These are phyloP conservation scores for Plasmodium knowlesi DNA, from an alignment of 169 alveolate species.

Conservation along the genomic window DNA sequence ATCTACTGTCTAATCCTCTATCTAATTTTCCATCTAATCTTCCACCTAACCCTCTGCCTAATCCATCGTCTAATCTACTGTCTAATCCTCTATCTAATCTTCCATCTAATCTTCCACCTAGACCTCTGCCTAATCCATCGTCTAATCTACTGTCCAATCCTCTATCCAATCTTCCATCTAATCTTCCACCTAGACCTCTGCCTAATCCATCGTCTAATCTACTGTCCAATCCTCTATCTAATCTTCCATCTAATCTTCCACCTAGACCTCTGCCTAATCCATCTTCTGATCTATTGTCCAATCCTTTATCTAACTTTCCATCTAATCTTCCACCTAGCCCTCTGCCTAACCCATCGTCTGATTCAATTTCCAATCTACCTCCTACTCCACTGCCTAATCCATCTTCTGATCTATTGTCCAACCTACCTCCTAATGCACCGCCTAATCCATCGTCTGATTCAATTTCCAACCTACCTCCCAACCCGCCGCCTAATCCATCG, in stretches of 20 bases:
- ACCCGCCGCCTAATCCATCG: no score
- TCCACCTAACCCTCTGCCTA: no score
- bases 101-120: neutral
- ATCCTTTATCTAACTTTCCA: no score
- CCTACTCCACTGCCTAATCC: neutral
- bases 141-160: neutral
- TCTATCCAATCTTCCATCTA: neutral
- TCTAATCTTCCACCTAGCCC: no score
- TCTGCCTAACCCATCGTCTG: neutral
- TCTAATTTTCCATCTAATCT: no score
- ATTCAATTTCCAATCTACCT: neutral
- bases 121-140: neutral
- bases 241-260: no score
- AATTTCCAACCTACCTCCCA: neutral
- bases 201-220: neutral
- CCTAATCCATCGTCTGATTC: neutral
- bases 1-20: no score
- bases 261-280: no score
- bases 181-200: neutral
- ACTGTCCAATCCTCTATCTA: no score
- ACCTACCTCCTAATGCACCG: neutral
- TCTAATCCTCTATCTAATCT: no score
- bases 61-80: no score
- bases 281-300: no score
- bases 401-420: neutral